These are phyloP conservation scores for Xylaria intraflava DNA, from an alignment of 495 filamentous ascomycete species.

Conservation along the genomic window DNA sequence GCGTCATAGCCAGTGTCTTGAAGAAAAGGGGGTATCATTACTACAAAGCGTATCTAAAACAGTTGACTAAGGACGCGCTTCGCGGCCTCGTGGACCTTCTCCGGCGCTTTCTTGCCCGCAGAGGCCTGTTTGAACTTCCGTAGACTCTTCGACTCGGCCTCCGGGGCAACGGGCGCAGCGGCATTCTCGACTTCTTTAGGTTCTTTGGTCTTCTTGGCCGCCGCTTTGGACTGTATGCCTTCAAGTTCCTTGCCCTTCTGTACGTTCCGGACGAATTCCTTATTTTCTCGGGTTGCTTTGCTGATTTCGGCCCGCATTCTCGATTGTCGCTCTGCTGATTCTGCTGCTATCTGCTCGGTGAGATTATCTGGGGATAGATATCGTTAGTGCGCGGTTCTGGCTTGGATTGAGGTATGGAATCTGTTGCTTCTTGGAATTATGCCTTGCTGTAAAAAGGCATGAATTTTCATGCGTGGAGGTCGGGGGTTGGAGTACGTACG, in stretches of 20 bases:
- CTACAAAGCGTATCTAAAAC: constrained; percentile 45
- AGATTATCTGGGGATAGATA: constrained; percentile 33
- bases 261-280: constrained; percentile 71
- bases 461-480: constrained; percentile 15
- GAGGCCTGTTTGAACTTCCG: constrained; percentile 71
- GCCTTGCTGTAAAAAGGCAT: background rate
- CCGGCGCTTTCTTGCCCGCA: constrained; percentile 41
- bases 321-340: constrained; percentile 75
- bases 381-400: constrained; percentile 32
- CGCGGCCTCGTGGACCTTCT: constrained; percentile 56
- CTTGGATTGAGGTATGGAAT: background rate
- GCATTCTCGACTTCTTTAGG: constrained; percentile 13
- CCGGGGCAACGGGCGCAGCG: background rate
- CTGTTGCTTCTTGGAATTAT: too few species aligned
- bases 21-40: constrained; percentile 20
- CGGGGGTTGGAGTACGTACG: constrained; percentile 18
- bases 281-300: constrained; percentile 72
- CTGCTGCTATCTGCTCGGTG: constrained; percentile 64
- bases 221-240: constrained; percentile 59
- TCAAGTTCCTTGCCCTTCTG: constrained; percentile 68
- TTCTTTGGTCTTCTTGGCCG: constrained; percentile 49
- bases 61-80: constrained; percentile 76
- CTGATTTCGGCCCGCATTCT: constrained; percentile 75
- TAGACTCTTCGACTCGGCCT: constrained; percentile 22
- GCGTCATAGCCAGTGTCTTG: background rate